phyloP scores from a whole-genome alignment of 768 basidiomycete species.

The Boletus pseudopeckii region DNA sequence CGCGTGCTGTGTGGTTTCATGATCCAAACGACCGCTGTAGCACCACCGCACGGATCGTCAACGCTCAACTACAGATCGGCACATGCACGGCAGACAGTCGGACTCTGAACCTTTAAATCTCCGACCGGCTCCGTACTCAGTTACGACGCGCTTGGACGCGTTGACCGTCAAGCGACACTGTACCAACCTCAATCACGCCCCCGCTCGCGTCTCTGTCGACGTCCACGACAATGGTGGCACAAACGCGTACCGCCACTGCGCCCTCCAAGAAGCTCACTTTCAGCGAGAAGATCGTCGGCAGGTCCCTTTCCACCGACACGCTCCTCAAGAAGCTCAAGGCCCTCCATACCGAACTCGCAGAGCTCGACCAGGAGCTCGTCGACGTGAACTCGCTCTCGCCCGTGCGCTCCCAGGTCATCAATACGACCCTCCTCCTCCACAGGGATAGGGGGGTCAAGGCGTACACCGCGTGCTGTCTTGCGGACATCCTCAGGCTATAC shows the following conservation, averaged over 20 bases:
- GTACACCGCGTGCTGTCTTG: conserved; percentile 89
- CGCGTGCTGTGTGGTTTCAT: neutral
- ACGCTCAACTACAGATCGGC: neutral
- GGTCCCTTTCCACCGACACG: conserved; percentile 74
- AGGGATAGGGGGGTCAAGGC: conserved; percentile 97
- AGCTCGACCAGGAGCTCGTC: conserved; percentile 83
- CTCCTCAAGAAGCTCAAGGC: conserved; percentile 83
- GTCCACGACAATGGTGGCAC: conserved; percentile 59
- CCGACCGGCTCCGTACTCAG: neutral
- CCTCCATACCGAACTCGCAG: conserved; percentile 72
- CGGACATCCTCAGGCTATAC: conserved; percentile 88
- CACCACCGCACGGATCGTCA: neutral
- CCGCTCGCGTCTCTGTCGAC: neutral
- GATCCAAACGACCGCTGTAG: neutral
- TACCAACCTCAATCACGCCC: conserved; percentile 2
- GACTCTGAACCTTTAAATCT: neutral
- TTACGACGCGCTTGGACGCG: conserved; percentile 12
- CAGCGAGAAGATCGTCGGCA: conserved; percentile 75
- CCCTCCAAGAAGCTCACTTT: conserved; percentile 67
- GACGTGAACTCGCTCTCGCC: conserved; percentile 68
- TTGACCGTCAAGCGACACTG: conserved; percentile 5
- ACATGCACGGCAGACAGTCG: neutral
- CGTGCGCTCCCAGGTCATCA: conserved; percentile 77
- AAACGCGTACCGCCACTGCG: conserved; percentile 58
- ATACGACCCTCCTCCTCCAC: conserved; percentile 79